Conservation (phyloP, 129 eudicot species). For the Pittosporum tobira region DNA sequence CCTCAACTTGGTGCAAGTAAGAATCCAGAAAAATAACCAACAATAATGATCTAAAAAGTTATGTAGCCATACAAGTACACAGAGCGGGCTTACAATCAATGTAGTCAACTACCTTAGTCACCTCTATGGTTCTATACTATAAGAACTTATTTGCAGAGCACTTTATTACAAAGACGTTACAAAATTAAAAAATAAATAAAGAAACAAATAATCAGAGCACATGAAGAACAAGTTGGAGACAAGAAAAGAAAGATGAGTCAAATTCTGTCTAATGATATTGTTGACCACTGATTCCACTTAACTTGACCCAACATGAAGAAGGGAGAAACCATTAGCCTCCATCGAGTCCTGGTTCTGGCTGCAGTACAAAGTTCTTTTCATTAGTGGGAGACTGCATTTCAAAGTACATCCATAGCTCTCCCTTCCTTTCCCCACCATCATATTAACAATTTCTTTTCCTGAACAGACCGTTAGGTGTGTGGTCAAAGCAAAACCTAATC, state of each 20-base stretch:
- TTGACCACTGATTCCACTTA: constrained; percentile 79
- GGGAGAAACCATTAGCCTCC: constrained; percentile 46
- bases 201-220: constrained; percentile 21
- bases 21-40: background rate
- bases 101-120: constrained; percentile 38
- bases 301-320: constrained; percentile 33
- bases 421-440: constrained; percentile 14
- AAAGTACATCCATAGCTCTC: constrained; percentile 36
- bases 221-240: constrained; percentile 40
- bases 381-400: constrained; percentile 36
- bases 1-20: constrained; percentile 4
- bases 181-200: constrained; percentile 19
- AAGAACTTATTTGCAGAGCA: constrained; percentile 26
- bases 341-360: constrained; percentile 32
- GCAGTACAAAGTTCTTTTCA: constrained; percentile 32
- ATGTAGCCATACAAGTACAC: constrained; percentile 12
- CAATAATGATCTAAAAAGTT: constrained; percentile 14
- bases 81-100: constrained; percentile 10
- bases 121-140: constrained; percentile 19
- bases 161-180: constrained; percentile 15
- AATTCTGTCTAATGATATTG: constrained; percentile 50
- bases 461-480: constrained; percentile 1
- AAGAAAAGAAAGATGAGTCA: constrained; percentile 66
- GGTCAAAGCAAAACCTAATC: constrained; percentile 21
- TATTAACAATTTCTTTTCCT: background rate